Conservation (phyloP, 1,139 yeast species). For the Taphrina deformans region DNA sequence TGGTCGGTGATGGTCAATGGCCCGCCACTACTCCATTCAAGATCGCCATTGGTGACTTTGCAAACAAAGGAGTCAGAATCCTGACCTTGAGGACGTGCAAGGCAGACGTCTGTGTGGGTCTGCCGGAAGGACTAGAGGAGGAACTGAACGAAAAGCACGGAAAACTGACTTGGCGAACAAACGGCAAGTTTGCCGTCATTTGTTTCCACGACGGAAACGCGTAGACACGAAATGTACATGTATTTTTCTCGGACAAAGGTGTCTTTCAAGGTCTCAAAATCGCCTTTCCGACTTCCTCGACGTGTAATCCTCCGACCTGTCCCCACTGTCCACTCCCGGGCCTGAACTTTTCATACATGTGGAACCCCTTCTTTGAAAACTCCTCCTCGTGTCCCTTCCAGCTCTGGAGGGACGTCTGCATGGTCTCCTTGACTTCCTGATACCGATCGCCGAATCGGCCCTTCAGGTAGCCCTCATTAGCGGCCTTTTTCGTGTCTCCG, state of each 20-base stretch:
- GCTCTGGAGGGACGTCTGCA: background rate
- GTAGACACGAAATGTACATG: too few relatives aligned
- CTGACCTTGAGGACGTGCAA: conserved; percentile 87
- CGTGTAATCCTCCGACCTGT: conserved; percentile 16
- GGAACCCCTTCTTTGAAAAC: conserved; percentile 20
- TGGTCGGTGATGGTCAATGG: conserved; percentile 84
- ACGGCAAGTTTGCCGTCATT: conserved; percentile 36
- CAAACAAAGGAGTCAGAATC: conserved; percentile 55
- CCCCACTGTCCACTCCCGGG: conserved; percentile 25
- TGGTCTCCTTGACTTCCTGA: background rate
- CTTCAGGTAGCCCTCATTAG: conserved; percentile 19
- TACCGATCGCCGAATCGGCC: conserved; percentile 15
- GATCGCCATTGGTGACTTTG: conserved; percentile 69
- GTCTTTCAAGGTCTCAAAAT: background rate
- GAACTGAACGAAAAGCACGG: conserved; percentile 48
- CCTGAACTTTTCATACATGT: conserved; percentile 21
- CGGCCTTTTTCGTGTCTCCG: conserved; percentile 11
- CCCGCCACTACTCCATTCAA: conserved; percentile 71
- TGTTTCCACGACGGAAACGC: conserved; percentile 29
- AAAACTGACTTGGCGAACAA: conserved; percentile 36
- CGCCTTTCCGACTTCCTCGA: conserved; percentile 3
- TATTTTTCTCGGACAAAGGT: too few relatives aligned
- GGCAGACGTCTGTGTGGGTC: conserved; percentile 94
- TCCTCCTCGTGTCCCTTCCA: conserved; percentile 23
- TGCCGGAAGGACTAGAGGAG: conserved; percentile 63